A percentile compares a stretch with the other conserved stretches of the same genome.
Evolutionary conservation across 1,139 yeast species (phyloP).

Genomic region (Chernovozyma aurita): DNA sequence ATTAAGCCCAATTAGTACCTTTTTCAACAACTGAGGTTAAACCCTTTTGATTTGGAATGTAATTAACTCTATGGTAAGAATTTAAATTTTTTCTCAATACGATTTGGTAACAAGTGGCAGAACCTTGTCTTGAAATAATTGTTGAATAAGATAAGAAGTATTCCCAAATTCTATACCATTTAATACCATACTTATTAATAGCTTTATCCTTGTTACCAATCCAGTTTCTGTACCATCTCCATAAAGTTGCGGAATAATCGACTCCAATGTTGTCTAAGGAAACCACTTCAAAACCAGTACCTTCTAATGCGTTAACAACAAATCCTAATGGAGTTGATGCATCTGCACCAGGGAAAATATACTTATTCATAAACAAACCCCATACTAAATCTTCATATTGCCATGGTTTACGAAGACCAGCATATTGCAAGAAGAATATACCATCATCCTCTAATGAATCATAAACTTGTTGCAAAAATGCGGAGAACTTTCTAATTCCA

Average conservation of each 20-base stretch:
- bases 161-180: conserved; percentile 95
- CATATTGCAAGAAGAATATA: conserved; percentile 78
- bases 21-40: conserved; percentile 58
- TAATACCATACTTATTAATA: conserved; percentile 75
- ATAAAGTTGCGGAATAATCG: conserved; percentile 84
- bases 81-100: conserved; percentile 86
- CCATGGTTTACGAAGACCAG: conserved; percentile 90
- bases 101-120: conserved; percentile 90
- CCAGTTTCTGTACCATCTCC: conserved; percentile 98
- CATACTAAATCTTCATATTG: conserved; percentile 91
- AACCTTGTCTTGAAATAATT: conserved; percentile 87
- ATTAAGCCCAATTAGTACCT: conserved; percentile 42
- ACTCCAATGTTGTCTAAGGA: conserved; percentile 87
- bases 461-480: conserved; percentile 75
- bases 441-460: conserved; percentile 92
- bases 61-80: conserved; percentile 78
- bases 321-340: conserved; percentile 92
- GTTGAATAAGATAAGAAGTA: conserved; percentile 79
- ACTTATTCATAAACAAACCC: conserved; percentile 96
- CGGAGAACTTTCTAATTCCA: conserved; percentile 78
- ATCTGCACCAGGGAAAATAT: conserved; percentile 96
- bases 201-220: conserved; percentile 74
- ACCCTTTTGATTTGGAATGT: conserved; percentile 76
- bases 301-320: conserved; percentile 73
- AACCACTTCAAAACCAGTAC: conserved; percentile 82